A percentile compares a stretch with the other conserved stretches of the same genome.
Evolutionary conservation across 2,329 filamentous ascomycete genomes (phyloP).

Genomic region (Colletotrichum paranaense): DNA sequence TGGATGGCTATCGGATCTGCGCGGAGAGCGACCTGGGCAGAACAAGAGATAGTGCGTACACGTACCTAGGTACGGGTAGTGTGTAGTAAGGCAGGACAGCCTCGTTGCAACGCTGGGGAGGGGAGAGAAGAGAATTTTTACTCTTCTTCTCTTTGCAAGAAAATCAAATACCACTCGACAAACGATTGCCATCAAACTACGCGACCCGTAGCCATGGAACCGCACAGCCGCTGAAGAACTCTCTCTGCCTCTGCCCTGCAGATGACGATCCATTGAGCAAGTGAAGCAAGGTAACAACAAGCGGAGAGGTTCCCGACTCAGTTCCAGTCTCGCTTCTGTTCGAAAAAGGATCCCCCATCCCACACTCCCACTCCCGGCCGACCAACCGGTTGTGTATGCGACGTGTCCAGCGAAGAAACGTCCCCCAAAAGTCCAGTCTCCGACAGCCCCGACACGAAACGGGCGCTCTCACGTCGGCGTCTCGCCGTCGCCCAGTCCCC

Average conservation of each 20-base stretch:
- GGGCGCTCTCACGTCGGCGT: conserved; percentile 24
- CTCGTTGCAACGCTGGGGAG: conserved; percentile 1
- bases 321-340: neutral
- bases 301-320: conserved; percentile 4
- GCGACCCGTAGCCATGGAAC: neutral
- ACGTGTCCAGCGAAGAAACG: conserved; percentile 1
- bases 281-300: neutral
- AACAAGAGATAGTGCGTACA: neutral
- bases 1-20: neutral
- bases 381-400: conserved; percentile 1
- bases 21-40: neutral
- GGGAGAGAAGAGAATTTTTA: neutral
- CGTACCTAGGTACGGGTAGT: too few species aligned
- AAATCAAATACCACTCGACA: neutral
- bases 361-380: neutral
- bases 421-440: neutral
- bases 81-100: neutral
- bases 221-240: neutral
- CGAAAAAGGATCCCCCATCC: neutral
- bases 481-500: conserved; percentile 13
- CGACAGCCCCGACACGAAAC: conserved; percentile 13
- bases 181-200: neutral
- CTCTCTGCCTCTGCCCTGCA: neutral
- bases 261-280: neutral
- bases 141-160: neutral